These are phyloP conservation scores for Fomitiporia mediterranea DNA, from an alignment of 1,284 basidiomycete genomes.

Conservation along the genomic window DNA sequence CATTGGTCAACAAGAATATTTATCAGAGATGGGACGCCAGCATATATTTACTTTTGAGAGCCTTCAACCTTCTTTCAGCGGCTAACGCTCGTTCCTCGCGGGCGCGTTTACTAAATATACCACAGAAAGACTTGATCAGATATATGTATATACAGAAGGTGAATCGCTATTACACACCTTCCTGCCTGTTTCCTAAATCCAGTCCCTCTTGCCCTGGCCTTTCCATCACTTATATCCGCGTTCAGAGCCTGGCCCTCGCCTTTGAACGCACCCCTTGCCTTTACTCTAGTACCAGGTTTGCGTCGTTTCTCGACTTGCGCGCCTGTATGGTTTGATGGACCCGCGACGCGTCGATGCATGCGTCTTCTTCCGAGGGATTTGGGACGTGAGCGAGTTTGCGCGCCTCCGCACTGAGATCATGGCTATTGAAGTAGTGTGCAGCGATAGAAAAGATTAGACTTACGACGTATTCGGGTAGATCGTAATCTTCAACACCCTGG, in stretches of 20 bases:
- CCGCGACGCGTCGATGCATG: conserved; percentile 27
- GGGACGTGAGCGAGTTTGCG: conserved; percentile 57
- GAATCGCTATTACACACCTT: conserved; percentile 42
- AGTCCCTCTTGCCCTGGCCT: conserved; percentile 40
- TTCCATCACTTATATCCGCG: conserved; percentile 37
- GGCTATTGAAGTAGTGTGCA: conserved; percentile 4
- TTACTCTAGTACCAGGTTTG: conserved; percentile 65
- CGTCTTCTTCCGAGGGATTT: conserved; percentile 41
- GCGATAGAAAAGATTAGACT: conserved; percentile 18
- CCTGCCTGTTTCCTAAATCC: conserved; percentile 66
- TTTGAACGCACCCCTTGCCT: conserved; percentile 51
- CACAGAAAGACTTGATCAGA: neutral
- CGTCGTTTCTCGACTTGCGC: conserved; percentile 58
- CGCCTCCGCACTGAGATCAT: conserved; percentile 66
- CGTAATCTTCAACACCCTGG: conserved; percentile 45
- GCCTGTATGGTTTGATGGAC: conserved; percentile 52
- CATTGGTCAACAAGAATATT: too few relatives aligned
- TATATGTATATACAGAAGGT: neutral
- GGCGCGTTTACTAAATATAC: conserved; percentile 57
- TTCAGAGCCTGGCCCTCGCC: conserved; percentile 53
- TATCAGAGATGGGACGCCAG: too few relatives aligned
- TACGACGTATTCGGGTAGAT: conserved; percentile 74
- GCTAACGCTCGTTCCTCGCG: conserved; percentile 69
- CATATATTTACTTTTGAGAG: conserved; percentile 33
- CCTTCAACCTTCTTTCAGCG: conserved; percentile 55